Conservation (phyloP, 331 rosid genomes). For the Cydonia oblonga region DNA sequence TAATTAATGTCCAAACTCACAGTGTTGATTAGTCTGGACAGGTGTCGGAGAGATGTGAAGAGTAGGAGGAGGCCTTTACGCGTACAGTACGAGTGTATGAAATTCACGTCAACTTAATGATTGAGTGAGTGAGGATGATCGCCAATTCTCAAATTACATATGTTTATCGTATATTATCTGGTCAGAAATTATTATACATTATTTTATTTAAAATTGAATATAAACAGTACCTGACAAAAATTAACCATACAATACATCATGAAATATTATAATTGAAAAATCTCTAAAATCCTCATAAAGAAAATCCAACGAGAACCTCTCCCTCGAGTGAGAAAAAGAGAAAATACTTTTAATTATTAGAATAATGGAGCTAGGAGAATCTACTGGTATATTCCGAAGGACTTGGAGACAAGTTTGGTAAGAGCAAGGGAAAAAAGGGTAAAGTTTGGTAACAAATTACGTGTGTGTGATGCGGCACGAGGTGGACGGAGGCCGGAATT, state of each 20-base stretch:
- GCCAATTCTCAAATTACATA: no score
- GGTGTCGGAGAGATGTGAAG: neutral
- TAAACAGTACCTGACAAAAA: fast-evolving
- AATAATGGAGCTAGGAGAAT: neutral
- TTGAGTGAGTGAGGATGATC: no score
- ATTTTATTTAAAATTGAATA: no score
- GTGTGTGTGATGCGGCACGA: no score
- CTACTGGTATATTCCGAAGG: neutral
- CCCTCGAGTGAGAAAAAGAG: neutral
- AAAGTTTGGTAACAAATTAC: no score
- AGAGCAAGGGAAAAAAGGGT: no score
- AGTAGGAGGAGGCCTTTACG: neutral
- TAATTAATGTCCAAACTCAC: neutral
- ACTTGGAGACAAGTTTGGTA: neutral
- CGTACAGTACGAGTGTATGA: neutral
- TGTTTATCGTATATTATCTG: fast-evolving
- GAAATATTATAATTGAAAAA: fast-evolving
- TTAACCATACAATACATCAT: fast-evolving
- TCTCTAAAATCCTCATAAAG: fast-evolving
- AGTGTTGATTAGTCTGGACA: neutral
- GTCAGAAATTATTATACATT: no score
- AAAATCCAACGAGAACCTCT: no score
- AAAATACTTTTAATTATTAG: neutral
- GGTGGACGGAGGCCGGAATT: no score
- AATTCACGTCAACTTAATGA: neutral